phyloP scores from a whole-genome alignment of 768 basidiomycete genomes.

The Sporobolomyces pararoseus region DNA sequence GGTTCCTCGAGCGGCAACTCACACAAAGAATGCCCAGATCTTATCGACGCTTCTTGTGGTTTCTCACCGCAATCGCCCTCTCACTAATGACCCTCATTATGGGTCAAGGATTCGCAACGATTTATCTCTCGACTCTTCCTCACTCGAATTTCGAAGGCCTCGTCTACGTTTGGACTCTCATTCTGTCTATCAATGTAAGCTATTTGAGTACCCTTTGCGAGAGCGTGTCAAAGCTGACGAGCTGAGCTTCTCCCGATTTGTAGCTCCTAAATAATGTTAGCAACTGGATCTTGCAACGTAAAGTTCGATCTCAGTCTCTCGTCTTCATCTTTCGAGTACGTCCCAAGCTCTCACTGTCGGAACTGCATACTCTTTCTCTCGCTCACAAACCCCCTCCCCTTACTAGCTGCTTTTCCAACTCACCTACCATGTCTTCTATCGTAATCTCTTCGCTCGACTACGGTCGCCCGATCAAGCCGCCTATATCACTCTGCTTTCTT shows the following conservation, averaged over 20 bases:
- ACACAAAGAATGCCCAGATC: slow-evolving; percentile 49
- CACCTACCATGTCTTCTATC: slow-evolving; percentile 33
- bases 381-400: not conserved
- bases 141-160: slow-evolving; percentile 52
- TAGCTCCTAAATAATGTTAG: slow-evolving; percentile 47
- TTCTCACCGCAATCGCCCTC: slow-evolving; percentile 50
- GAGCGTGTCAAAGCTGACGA: too few species aligned
- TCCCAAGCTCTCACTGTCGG: too few species aligned
- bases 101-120: slow-evolving; percentile 53
- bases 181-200: slow-evolving; percentile 47
- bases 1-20: slow-evolving; percentile 50
- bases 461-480: slow-evolving; percentile 49
- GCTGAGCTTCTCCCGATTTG: too few species aligned
- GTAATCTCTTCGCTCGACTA: slow-evolving; percentile 50
- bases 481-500: slow-evolving; percentile 51
- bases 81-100: slow-evolving; percentile 51
- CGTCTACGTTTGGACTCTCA: slow-evolving; percentile 53
- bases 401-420: slow-evolving; percentile 47
- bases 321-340: slow-evolving; percentile 51
- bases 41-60: slow-evolving; percentile 54
- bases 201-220: too few species aligned
- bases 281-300: slow-evolving; percentile 50
- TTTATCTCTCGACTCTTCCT: slow-evolving; percentile 52
- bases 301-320: slow-evolving; percentile 51
- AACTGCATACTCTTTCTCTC: not conserved